phyloP scores from a whole-genome alignment of 2,329 filamentous ascomycete species.

The Tricladium varicosporioides region DNA sequence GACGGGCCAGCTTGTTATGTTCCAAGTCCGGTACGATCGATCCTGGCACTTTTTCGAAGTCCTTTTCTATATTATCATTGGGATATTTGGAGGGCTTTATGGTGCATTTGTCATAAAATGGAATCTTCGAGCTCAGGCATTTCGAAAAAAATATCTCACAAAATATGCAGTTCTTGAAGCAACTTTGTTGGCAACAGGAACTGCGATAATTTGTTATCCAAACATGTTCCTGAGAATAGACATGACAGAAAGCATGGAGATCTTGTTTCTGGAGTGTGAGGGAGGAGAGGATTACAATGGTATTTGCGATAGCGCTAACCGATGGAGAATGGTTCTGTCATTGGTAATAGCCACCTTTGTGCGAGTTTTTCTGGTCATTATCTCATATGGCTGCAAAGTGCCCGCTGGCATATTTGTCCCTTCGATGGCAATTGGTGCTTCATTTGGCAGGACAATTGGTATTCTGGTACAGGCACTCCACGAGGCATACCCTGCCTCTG shows the following conservation, averaged over 20 bases:
- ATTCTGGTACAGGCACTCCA: slow-evolving; percentile 90
- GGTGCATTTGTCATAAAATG: slow-evolving; percentile 97
- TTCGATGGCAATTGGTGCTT: slow-evolving; percentile 94
- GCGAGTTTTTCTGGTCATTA: slow-evolving; percentile 81
- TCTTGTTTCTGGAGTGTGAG: slow-evolving; percentile 91
- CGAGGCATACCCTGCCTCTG: slow-evolving; percentile 75
- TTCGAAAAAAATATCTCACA: slow-evolving; percentile 87
- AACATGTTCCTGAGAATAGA: slow-evolving; percentile 95
- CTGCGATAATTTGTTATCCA: slow-evolving; percentile 92
- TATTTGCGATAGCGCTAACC: slow-evolving; percentile 76
- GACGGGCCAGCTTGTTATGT: slow-evolving; percentile 98
- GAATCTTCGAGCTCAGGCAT: slow-evolving; percentile 87
- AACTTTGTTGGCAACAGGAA: slow-evolving; percentile 76
- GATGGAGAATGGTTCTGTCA: slow-evolving; percentile 76
- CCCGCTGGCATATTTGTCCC: slow-evolving; percentile 97
- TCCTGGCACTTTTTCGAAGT: slow-evolving; percentile 98
- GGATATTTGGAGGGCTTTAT: slow-evolving; percentile 90
- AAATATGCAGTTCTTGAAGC: slow-evolving; percentile 85
- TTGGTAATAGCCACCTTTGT: slow-evolving; percentile 77
- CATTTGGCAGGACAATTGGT: slow-evolving; percentile 90
- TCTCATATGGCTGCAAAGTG: slow-evolving; percentile 97
- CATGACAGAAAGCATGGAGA: slow-evolving; percentile 99
- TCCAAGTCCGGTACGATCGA: slow-evolving; percentile 92
- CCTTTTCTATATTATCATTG: slow-evolving; percentile 87
- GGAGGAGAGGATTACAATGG: slow-evolving; percentile 84